Base-by-base conservation (phyloP, 2,329 filamentous ascomycete genomes). In the Fusarium hostae region DNA sequence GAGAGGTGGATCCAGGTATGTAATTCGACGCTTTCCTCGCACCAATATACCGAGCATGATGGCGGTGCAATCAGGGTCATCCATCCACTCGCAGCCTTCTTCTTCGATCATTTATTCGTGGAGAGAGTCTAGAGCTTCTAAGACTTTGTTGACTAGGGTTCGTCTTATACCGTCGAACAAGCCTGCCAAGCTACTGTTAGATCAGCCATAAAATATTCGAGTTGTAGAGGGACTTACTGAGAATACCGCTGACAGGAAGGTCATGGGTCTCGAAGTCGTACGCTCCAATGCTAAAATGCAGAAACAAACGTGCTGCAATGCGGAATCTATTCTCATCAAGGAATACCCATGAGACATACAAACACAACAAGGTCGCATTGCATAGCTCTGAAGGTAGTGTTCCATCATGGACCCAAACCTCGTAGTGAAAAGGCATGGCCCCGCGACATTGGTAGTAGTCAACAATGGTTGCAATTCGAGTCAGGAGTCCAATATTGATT, bases 1-100 rank as follows among this genome's bases (percentile, higher is more conserved):
- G 1, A 35, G 3, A 3, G 35, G 16, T 4, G 40, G 22, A 16
- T 9, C 4, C 2, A 20, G 45, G 16, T 7, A 10, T 7, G 3
- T 3, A 4, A 63, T 5, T 3, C 39, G 18, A 12, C 6, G n/a
- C 22, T 2, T 30, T 22, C 20, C 18, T n/a, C 34, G 37, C 5
- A 44, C 22, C 16, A 65, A 20, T 3, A 13, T 18, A 5, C 62
- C 62, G 10, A 62, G 43, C 16, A 20, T 34, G 3, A 11, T 12
- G 3, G 35, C 16, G 8, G 57, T 43, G 13, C 62, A 65, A 7
- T 20, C 15, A 28, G n/a, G 4, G 12, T 32, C 6, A n/a, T n/a
- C n/a, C n/a, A n/a, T n/a, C n/a, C n/a, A n/a, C 5, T 20, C 0
- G n/a, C 55, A 63, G 12, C 5, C n/a, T 0, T 3, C 0, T 9